Evolutionary conservation across 345 rosid genomes (phyloP).

Genomic region (Gossypioides kirkii): DNA sequence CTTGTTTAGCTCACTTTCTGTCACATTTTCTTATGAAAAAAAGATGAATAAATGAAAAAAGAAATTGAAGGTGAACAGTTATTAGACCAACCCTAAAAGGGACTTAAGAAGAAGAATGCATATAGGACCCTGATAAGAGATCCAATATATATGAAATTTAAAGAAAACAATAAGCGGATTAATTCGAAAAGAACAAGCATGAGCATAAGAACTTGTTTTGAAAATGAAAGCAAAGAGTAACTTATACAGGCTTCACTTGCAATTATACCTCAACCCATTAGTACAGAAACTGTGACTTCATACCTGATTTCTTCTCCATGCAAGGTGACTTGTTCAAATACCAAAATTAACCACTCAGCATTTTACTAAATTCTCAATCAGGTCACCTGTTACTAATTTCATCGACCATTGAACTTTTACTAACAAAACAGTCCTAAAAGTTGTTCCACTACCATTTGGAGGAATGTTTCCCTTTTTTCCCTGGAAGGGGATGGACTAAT

Average conservation of each 20-base stretch:
- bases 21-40: slow-evolving; percentile 1
- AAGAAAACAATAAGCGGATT: background rate
- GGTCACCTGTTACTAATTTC: background rate
- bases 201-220: background rate
- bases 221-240: background rate
- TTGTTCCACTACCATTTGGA: background rate
- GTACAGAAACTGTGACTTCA: background rate
- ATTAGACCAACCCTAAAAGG: background rate
- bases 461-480: background rate
- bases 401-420: background rate
- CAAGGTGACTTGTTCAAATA: background rate
- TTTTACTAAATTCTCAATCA: background rate
- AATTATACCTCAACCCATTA: background rate
- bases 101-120: background rate
- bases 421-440: background rate
- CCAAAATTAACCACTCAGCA: background rate
- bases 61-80: slow-evolving; percentile 12
- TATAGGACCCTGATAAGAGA: background rate
- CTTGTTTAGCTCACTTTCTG: slow-evolving; percentile 3
- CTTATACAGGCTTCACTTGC: background rate
- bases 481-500: background rate
- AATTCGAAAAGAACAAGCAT: background rate
- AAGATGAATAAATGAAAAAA: background rate
- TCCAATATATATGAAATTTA: background rate
- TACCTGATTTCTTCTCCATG: background rate